phyloP scores from a whole-genome alignment of 805 yeast genomes.

The Blastobotrys chiropterorum region DNA sequence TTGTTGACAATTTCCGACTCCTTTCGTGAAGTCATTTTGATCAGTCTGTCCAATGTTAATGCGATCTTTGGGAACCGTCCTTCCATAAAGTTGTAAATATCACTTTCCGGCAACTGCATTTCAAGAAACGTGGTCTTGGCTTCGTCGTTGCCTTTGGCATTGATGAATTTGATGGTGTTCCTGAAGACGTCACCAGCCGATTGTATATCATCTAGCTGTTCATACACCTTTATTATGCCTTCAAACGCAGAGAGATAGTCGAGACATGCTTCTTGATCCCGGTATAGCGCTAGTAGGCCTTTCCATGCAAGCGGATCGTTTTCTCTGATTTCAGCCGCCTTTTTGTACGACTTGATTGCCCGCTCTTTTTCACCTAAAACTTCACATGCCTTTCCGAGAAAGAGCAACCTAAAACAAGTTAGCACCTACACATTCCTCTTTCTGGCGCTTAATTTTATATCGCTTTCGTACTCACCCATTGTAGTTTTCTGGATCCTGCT shows the following conservation, averaged over 20 bases:
- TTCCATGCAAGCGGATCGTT: constrained; percentile 67
- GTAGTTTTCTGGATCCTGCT: constrained; percentile 50
- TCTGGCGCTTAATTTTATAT: background rate
- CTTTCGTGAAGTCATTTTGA: constrained; percentile 21
- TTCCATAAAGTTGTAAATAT: constrained; percentile 24
- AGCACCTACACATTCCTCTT: background rate
- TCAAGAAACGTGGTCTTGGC: constrained; percentile 14
- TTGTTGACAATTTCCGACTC: constrained; percentile 21
- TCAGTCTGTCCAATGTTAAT: constrained; percentile 21
- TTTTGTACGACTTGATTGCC: constrained; percentile 41
- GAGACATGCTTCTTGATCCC: constrained; percentile 15
- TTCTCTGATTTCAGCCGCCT: constrained; percentile 39
- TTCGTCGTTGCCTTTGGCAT: constrained; percentile 12
- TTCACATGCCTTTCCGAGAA: constrained; percentile 61
- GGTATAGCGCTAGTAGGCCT: constrained; percentile 46
- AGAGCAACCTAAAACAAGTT: constrained; percentile 24
- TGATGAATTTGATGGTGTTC: constrained; percentile 16
- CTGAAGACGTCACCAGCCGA: constrained; percentile 21
- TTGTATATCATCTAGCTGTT: constrained; percentile 17
- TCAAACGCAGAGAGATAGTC: constrained; percentile 19
- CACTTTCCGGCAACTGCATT: constrained; percentile 28
- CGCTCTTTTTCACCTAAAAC: constrained; percentile 41
- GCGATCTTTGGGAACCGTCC: constrained; percentile 25
- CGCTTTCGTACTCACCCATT: constrained; percentile 47
- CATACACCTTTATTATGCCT: constrained; percentile 17